These are phyloP conservation scores for Annulohypoxylon maeteangense DNA, from an alignment of 495 filamentous ascomycete species.

Conservation along the genomic window DNA sequence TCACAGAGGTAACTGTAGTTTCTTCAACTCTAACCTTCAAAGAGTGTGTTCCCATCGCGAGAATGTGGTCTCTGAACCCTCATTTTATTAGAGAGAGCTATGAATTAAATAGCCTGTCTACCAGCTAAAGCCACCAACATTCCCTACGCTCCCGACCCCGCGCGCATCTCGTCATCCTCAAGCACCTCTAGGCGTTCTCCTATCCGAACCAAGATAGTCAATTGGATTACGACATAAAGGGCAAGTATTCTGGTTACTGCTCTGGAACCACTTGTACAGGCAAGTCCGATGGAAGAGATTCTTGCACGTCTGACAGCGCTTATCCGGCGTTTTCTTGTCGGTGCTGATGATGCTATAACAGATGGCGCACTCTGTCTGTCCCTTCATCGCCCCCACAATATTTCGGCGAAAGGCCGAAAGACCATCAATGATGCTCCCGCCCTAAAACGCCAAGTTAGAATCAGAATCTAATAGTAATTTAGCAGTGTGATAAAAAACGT, in stretches of 20 bases:
- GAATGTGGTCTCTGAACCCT: no score
- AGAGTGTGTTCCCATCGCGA: no score
- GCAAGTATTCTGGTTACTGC: slow-evolving; percentile 87
- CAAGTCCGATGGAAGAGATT: slow-evolving; percentile 91
- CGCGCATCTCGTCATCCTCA: no score
- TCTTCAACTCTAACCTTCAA: no score
- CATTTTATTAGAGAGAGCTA: background rate
- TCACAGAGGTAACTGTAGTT: no score
- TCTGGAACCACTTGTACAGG: slow-evolving; percentile 96
- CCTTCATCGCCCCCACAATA: slow-evolving; percentile 85
- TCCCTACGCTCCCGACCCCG: no score
- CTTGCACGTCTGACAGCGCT: slow-evolving; percentile 91
- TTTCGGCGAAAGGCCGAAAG: slow-evolving; percentile 84
- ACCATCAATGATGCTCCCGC: slow-evolving; percentile 85
- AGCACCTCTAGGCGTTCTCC: slow-evolving; percentile 30
- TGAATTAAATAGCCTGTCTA: no score
- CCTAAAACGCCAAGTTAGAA: slow-evolving; percentile 53
- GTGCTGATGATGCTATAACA: slow-evolving; percentile 93
- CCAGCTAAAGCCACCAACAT: no score
- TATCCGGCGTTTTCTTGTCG: slow-evolving; percentile 88
- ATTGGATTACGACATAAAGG: slow-evolving; percentile 90
- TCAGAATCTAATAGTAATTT: background rate
- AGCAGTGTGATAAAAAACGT: slow-evolving; percentile 33
- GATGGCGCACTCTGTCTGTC: slow-evolving; percentile 94
- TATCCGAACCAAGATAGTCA: slow-evolving; percentile 64